Evolutionary conservation across 2,329 filamentous ascomycete species (phyloP).

Genomic region (Aspergillus ochraceoroseus): DNA sequence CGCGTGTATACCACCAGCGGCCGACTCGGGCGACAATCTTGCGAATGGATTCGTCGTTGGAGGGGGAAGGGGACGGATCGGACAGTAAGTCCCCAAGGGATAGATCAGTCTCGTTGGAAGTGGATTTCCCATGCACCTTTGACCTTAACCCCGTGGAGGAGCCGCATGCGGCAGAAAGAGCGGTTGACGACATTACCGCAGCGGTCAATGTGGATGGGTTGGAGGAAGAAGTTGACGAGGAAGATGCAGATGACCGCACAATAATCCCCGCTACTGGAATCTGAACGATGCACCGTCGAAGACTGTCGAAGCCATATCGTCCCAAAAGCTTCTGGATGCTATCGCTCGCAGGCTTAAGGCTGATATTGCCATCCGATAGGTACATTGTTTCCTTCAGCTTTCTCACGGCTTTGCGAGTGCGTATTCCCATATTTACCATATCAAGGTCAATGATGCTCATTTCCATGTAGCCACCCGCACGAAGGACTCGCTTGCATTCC

Average conservation of each 20-base stretch:
- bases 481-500: constrained; percentile 48
- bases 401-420: constrained; percentile 44
- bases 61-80: constrained; percentile 62
- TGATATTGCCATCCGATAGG: constrained; percentile 40
- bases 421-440: constrained; percentile 49
- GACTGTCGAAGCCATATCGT: constrained; percentile 45
- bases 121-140: constrained; percentile 26
- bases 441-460: constrained; percentile 49
- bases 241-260: constrained; percentile 40
- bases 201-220: constrained; percentile 31
- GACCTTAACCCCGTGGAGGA: constrained; percentile 21
- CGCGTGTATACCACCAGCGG: constrained; percentile 92
- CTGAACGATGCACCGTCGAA: constrained; percentile 48
- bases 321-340: constrained; percentile 46
- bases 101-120: constrained; percentile 39
- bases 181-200: constrained; percentile 25
- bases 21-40: constrained; percentile 89
- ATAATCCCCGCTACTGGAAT: constrained; percentile 47
- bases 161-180: constrained; percentile 22
- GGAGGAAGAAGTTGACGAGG: constrained; percentile 39
- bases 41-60: constrained; percentile 78
- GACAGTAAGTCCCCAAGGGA: constrained; percentile 67
- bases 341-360: constrained; percentile 46
- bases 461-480: constrained; percentile 48
- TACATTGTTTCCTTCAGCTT: constrained; percentile 46